These are phyloP conservation scores for Paramecium sonneborni DNA, from an alignment of 73 alveolate genomes.

Conservation along the genomic window DNA sequence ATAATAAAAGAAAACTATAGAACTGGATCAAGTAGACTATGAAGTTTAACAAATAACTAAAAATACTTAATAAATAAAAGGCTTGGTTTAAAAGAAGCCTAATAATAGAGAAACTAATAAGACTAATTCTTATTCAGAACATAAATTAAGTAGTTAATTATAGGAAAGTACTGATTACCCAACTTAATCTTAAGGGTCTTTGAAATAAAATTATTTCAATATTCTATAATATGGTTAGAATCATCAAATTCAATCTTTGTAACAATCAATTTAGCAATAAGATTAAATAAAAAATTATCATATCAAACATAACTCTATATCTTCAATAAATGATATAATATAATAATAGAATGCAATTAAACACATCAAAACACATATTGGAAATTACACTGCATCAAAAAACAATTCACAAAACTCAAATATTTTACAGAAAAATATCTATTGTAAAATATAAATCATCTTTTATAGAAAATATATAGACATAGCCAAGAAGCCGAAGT, in stretches of 20 bases:
- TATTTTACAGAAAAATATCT: background rate
- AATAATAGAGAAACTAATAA: background rate
- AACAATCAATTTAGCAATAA: background rate
- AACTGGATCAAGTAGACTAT: slow-evolving; percentile 1
- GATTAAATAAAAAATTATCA: background rate
- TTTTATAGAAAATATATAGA: background rate
- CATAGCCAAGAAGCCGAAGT: slow-evolving; percentile 33
- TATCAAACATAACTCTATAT: slow-evolving; percentile 11
- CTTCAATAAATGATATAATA: background rate
- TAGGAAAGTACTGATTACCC: slow-evolving; percentile 35
- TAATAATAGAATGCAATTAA: background rate
- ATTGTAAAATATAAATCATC: background rate
- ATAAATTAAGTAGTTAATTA: slow-evolving; percentile 1
- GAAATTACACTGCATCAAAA: slow-evolving; percentile 40
- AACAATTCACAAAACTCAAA: slow-evolving; percentile 24
- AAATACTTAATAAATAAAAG: slow-evolving; percentile 34
- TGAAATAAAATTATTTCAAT: slow-evolving; percentile 42
- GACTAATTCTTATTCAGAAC: slow-evolving; percentile 49
- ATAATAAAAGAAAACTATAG: slow-evolving; percentile 4
- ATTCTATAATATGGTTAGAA: background rate
- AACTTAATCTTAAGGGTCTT: slow-evolving; percentile 36
- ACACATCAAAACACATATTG: background rate
- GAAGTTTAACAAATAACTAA: background rate
- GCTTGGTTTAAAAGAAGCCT: slow-evolving; percentile 1
- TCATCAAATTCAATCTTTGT: background rate